phyloP scores from a whole-genome alignment of 306 rosid species.

The Begonia loranthoides region DNA sequence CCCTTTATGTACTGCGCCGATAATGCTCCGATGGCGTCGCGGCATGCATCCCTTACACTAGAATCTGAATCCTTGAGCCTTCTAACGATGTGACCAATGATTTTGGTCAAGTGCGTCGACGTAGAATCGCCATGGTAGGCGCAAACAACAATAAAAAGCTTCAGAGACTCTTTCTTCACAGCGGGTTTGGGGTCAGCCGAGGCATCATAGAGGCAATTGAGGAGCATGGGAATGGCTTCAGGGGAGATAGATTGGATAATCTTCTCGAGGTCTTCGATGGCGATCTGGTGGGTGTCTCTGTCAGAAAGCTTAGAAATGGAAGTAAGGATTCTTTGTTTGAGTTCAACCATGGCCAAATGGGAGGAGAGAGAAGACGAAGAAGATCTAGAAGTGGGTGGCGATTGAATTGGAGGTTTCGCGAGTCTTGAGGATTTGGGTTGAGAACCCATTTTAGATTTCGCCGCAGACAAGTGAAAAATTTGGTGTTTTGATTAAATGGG shows the following conservation, averaged over 20 bases:
- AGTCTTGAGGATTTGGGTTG: constrained; percentile 37
- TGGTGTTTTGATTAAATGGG: neutral
- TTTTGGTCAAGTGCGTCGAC: constrained; percentile 56
- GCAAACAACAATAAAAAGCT: constrained; percentile 50
- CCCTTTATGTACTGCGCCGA: constrained; percentile 45
- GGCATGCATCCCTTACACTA: constrained; percentile 60
- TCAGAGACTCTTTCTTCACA: constrained; percentile 62
- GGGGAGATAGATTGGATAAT: constrained; percentile 47
- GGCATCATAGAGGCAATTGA: constrained; percentile 77
- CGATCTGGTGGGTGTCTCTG: constrained; percentile 91
- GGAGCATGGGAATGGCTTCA: constrained; percentile 67
- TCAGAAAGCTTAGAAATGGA: constrained; percentile 85
- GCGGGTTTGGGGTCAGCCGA: constrained; percentile 75
- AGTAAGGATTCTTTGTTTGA: constrained; percentile 73
- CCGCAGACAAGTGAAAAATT: neutral
- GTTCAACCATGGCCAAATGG: constrained; percentile 88
- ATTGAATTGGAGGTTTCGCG: constrained; percentile 34
- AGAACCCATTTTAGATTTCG: constrained; percentile 27
- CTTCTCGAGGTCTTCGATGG: constrained; percentile 73
- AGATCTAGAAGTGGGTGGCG: constrained; percentile 35
- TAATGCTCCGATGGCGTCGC: constrained; percentile 59
- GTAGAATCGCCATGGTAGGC: constrained; percentile 47
- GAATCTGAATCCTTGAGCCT: constrained; percentile 82
- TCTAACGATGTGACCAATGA: constrained; percentile 46
- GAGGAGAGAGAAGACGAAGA: constrained; percentile 41